Evolutionary conservation across 176 grass and related monocot genomes (phyloP).

Genomic region (Eragrostis nindensis): DNA sequence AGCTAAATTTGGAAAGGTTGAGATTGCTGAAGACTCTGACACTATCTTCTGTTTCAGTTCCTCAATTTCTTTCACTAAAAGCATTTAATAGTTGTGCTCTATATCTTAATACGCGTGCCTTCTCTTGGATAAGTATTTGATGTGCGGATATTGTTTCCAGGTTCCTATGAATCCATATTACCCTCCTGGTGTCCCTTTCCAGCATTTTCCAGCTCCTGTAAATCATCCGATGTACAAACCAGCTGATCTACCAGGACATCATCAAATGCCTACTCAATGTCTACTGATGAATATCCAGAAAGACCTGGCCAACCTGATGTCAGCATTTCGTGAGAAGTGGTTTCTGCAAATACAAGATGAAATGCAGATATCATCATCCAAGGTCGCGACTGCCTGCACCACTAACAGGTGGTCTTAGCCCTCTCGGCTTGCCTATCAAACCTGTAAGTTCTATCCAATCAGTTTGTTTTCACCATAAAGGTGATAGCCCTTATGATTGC

Average conservation of each 20-base stretch:
- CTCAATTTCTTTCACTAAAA: not conserved
- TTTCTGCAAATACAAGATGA: constrained; percentile 75
- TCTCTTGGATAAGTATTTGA: constrained; percentile 32
- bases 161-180: constrained; percentile 72
- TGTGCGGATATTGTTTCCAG: constrained; percentile 45
- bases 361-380: constrained; percentile 89
- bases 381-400: constrained; percentile 38
- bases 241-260: constrained; percentile 51
- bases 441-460: constrained; percentile 56
- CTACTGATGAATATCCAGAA: constrained; percentile 79
- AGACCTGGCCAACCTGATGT: constrained; percentile 83
- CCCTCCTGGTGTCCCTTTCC: constrained; percentile 49
- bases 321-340: constrained; percentile 85
- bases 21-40: not conserved
- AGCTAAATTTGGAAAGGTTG: not conserved
- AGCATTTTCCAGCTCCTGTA: constrained; percentile 58
- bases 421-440: constrained; percentile 82
- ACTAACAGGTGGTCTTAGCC: constrained; percentile 54
- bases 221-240: constrained; percentile 57
- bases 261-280: constrained; percentile 44
- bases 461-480: constrained; percentile 13
- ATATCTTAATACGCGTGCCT: constrained; percentile 5
- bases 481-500: too few relatives aligned
- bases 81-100: not conserved
- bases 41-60: constrained; percentile 1